Conservation (phyloP, 345 rosid species). For the Eutrema yunnanense region DNA sequence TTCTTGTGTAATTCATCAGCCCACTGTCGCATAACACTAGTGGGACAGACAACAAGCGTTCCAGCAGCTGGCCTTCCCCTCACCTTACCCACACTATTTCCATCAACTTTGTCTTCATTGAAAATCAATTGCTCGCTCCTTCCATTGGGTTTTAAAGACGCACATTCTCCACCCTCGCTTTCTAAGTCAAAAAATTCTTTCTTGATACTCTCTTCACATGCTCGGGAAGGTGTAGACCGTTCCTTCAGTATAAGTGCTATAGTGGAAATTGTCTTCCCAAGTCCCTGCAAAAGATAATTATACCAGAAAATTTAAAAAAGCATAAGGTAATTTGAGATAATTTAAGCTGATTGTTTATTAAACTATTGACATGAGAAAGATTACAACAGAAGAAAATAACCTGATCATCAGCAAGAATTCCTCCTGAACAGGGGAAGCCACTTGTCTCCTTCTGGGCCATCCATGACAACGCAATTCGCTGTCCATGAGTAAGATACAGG, state of each 20-base stretch:
- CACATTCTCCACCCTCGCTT: constrained; percentile 60
- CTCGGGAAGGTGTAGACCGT: constrained; percentile 45
- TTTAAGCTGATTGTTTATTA: not conserved
- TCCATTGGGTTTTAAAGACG: constrained; percentile 19
- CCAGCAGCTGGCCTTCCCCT: constrained; percentile 91
- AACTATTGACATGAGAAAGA: not conserved
- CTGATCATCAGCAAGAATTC: constrained; percentile 99
- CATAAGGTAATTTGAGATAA: constrained; percentile 4
- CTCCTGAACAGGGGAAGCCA: constrained; percentile 67
- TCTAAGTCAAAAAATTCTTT: constrained; percentile 65
- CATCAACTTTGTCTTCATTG: constrained; percentile 16
- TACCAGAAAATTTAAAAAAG: constrained; percentile 1
- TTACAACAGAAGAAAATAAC: constrained; percentile 31
- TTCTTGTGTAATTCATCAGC: constrained; percentile 73
- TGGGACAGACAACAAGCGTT: constrained; percentile 96
- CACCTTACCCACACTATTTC: constrained; percentile 27
- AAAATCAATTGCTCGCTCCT: constrained; percentile 22
- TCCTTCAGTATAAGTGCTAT: constrained; percentile 93
- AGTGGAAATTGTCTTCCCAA: constrained; percentile 92
- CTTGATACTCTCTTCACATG: constrained; percentile 32
- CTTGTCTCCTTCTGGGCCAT: constrained; percentile 84
- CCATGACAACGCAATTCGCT: constrained; percentile 98
- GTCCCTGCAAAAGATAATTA: constrained; percentile 52
- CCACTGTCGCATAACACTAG: constrained; percentile 97
- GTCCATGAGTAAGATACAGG: constrained; percentile 21